A percentile compares a stretch with the other conserved stretches of the same genome.
Evolutionary conservation across 306 rosid species (phyloP).

Genomic region (Crataegus laevigata): DNA sequence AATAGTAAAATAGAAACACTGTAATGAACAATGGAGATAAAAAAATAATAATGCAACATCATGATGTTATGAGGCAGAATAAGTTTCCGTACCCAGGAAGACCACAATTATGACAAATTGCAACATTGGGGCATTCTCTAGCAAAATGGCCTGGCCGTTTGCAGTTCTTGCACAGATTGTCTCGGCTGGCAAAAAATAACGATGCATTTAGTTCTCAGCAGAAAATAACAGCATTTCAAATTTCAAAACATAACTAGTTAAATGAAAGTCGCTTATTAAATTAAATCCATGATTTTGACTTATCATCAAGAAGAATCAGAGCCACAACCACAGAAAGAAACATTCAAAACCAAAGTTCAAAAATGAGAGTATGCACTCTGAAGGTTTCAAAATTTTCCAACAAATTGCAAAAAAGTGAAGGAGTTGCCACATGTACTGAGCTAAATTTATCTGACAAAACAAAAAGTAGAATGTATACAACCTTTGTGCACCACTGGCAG

Average conservation of each 20-base stretch:
- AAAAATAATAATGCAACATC: background rate
- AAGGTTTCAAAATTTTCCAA: background rate
- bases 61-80: background rate
- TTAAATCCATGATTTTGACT: background rate
- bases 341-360: background rate
- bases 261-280: background rate
- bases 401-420: background rate
- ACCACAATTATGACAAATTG: conserved; percentile 91
- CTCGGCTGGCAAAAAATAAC: conserved; percentile 60
- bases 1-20: background rate
- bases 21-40: background rate
- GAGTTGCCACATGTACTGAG: background rate
- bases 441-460: background rate
- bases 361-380: background rate
- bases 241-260: background rate
- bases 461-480: background rate
- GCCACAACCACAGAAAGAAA: background rate
- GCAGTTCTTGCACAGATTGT: conserved; percentile 96
- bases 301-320: background rate
- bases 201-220: conserved; percentile 2
- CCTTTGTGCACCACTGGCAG: background rate
- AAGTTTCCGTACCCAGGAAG: conserved; percentile 78
- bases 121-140: conserved; percentile 97
- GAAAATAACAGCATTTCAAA: background rate
- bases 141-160: conserved; percentile 98